Conservation (phyloP, 1,139 yeast species). For the Zygosaccharomyces pseudobailii region DNA sequence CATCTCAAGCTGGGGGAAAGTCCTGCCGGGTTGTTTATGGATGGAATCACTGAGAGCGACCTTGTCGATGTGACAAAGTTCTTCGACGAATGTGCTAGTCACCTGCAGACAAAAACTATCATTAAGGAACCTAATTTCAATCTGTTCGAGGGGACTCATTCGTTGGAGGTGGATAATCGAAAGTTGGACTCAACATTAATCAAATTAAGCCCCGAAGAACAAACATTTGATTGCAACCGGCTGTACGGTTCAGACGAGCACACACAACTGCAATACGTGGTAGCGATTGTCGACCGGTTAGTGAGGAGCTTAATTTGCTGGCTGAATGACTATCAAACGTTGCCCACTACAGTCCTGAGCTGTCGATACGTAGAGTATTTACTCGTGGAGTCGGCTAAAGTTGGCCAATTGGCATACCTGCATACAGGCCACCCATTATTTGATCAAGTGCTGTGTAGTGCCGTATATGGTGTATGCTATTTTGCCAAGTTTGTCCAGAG, state of each 20-base stretch:
- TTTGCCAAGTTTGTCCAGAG: slow-evolving; percentile 47
- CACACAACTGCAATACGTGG: slow-evolving; percentile 38
- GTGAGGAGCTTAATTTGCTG: slow-evolving; percentile 49
- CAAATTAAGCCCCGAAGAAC: slow-evolving; percentile 39
- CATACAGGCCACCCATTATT: slow-evolving; percentile 34
- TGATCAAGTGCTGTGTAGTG: slow-evolving; percentile 47
- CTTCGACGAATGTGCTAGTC: slow-evolving; percentile 36
- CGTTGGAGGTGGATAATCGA: slow-evolving; percentile 60
- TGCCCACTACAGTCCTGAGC: slow-evolving; percentile 60
- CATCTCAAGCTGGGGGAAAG: slow-evolving; percentile 6
- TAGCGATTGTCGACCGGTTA: slow-evolving; percentile 45
- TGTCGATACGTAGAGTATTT: slow-evolving; percentile 59
- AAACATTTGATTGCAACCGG: slow-evolving; percentile 25
- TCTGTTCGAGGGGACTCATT: slow-evolving; percentile 68
- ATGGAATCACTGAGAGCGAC: slow-evolving; percentile 13
- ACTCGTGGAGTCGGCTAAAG: slow-evolving; percentile 40
- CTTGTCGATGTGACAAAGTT: slow-evolving; percentile 44
- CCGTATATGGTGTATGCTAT: slow-evolving; percentile 47
- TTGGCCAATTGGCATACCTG: slow-evolving; percentile 17
- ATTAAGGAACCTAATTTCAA: slow-evolving; percentile 52
- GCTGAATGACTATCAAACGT: slow-evolving; percentile 54
- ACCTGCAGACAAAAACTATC: slow-evolving; percentile 40
- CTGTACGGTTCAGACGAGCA: slow-evolving; percentile 17
- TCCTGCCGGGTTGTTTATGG: slow-evolving; percentile 3
- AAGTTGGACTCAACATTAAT: slow-evolving; percentile 62